Conservation (phyloP, 495 filamentous ascomycete species). For the Paragyromitra xinjiangensis region DNA sequence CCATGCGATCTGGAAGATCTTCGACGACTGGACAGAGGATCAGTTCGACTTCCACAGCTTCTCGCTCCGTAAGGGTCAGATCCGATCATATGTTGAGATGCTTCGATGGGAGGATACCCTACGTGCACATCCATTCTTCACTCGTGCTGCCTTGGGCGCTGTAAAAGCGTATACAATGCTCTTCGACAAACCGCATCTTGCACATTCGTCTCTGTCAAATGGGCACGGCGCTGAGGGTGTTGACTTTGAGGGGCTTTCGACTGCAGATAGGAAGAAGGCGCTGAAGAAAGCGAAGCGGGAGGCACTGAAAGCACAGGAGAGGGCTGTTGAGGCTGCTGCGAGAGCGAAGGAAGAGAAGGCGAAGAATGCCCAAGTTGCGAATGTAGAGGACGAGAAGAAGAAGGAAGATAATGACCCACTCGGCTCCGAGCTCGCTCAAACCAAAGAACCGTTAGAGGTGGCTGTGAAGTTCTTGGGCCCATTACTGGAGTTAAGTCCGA, state of each 20-base stretch:
- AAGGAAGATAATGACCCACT: conserved; percentile 90
- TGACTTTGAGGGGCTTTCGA: conserved; percentile 66
- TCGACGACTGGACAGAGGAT: conserved; percentile 96
- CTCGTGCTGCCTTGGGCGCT: conserved; percentile 82
- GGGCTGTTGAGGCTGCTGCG: conserved; percentile 75
- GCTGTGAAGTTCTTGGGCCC: conserved; percentile 86
- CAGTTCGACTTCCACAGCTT: conserved; percentile 99
- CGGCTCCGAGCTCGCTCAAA: conserved; percentile 78
- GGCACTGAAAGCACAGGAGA: conserved; percentile 78
- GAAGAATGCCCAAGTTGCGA: conserved; percentile 61
- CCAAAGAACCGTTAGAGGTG: conserved; percentile 81
- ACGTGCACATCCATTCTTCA: conserved; percentile 91
- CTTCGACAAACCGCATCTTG: conserved; percentile 77
- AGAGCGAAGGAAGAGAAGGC: conserved; percentile 78
- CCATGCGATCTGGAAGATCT: conserved; percentile 76
- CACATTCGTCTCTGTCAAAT: conserved; percentile 65
- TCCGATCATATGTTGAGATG: conserved; percentile 95
- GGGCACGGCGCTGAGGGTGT: conserved; percentile 61
- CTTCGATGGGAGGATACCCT: conserved; percentile 92
- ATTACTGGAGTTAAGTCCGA: conserved; percentile 81
- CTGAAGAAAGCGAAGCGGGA: conserved; percentile 95
- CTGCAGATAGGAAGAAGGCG: conserved; percentile 86
- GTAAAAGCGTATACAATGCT: conserved; percentile 81
- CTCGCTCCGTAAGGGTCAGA: conserved; percentile 92
- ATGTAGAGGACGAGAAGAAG: conserved; percentile 64